Percentiles rank a stretch among this genome's conserved stretches.
Evolutionary conservation across 2,329 filamentous ascomycete species (phyloP).

Genomic region (Drechslerella dactyloides): DNA sequence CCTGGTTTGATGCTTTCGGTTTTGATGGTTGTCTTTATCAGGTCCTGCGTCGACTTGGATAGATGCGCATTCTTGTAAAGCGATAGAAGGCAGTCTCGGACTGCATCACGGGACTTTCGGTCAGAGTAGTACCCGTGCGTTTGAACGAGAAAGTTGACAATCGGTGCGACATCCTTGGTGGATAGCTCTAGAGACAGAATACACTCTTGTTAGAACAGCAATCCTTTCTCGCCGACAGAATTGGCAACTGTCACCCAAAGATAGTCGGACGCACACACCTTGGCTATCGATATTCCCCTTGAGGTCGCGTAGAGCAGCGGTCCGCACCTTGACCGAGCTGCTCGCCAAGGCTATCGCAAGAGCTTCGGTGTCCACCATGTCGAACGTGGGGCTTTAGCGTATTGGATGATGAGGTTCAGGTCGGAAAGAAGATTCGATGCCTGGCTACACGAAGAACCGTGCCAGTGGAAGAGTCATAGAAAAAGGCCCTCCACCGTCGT

Average conservation of each 20-base stretch:
- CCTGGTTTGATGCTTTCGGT: constrained; percentile 76
- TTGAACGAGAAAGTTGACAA: constrained; percentile 78
- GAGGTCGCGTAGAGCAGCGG: constrained; percentile 53
- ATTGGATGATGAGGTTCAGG: constrained; percentile 7
- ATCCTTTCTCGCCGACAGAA: constrained; percentile 28
- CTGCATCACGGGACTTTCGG: constrained; percentile 79
- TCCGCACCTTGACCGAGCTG: constrained; percentile 50
- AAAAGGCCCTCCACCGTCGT: constrained; percentile 13
- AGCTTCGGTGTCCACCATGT: constrained; percentile 33
- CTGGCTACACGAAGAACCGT: background rate
- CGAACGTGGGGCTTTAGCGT: constrained; percentile 5
- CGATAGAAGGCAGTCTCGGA: constrained; percentile 77
- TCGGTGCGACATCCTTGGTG: constrained; percentile 60
- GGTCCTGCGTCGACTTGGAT: constrained; percentile 65
- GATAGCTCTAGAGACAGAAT: constrained; percentile 57
- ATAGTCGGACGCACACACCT: constrained; percentile 32
- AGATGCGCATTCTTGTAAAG: constrained; percentile 68
- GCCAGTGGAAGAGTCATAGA: constrained; percentile 38
- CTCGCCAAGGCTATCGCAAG: constrained; percentile 24
- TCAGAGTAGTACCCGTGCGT: constrained; percentile 89
- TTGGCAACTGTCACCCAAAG: constrained; percentile 29
- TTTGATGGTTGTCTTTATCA: constrained; percentile 71
- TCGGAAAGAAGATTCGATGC: background rate
- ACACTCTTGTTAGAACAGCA: constrained; percentile 61
- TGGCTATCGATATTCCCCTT: constrained; percentile 35